Evolutionary conservation across 345 rosid genomes (phyloP), one percentile per base, ranked within the genome.

Genomic region (Jatropha curcas): DNA sequence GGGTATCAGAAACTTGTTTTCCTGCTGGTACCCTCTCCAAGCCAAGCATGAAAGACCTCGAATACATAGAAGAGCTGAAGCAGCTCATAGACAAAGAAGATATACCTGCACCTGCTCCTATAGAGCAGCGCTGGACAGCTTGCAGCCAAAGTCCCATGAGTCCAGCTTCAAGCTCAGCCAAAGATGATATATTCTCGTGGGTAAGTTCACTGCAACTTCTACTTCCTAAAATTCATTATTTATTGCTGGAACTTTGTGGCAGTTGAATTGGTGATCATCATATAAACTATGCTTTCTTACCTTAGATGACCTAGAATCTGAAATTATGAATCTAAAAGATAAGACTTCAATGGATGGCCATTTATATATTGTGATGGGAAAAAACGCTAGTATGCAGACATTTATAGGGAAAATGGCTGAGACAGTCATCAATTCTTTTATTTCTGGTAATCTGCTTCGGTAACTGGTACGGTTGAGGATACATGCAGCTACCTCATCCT

Each of bases 1-100:
- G 98, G 99, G 98, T 96, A 60, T 96, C 97, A 24, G 98, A 96
- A 81, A 90, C 85, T 73, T 96, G 98, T 89, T 91, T 86, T 80
- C 97, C 97, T 75, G 96, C 93, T 55, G 98, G 97, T 76, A 87
- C 94, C 50, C 85, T 88, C n/a, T 71, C 91, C 60, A 91, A 91
- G 69, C 99, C 94, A 24, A 90, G 83, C 82, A 84, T 93, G 93
- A 93, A 88, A 77, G 99, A 96, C 80, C 90, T 96, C 60, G 98
- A 91, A 76, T 96, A 82, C 81, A 90, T 93, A 74, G 92, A 93
- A 80, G 82, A 88, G 78, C 81, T 96, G 84, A 91, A 87, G 84
- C 63, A 82, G 81, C 90, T 96, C 48, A 91, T 96, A 65, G 92
- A 93, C 83, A 88, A 78, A 74, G 90, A 90, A 84, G 82, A 86